Percentiles rank a stretch among this genome's conserved stretches.
phyloP scores from a whole-genome alignment of 371 early-diverging fungal species.

The Syncephalastrum racemosum region DNA sequence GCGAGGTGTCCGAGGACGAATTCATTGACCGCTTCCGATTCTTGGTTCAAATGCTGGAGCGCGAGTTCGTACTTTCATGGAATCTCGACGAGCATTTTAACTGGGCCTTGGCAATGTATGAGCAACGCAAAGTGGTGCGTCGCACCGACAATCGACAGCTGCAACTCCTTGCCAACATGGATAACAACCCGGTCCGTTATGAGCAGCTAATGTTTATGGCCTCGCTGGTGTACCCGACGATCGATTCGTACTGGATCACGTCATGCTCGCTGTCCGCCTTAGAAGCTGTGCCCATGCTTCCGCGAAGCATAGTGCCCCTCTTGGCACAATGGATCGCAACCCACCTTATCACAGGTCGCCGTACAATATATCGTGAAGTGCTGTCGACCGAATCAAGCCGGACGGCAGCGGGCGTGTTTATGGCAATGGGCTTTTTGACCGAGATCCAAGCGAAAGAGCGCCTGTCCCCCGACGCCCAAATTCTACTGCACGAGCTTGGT shows the following conservation, averaged over 20 bases:
- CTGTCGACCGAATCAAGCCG: constrained; percentile 48
- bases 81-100: constrained; percentile 42
- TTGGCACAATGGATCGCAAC: constrained; percentile 55
- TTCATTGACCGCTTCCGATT: constrained; percentile 50
- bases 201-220: constrained; percentile 47
- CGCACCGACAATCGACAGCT: constrained; percentile 17
- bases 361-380: constrained; percentile 51
- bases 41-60: constrained; percentile 45
- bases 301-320: constrained; percentile 46
- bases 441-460: constrained; percentile 45
- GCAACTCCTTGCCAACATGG: constrained; percentile 30
- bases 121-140: constrained; percentile 26
- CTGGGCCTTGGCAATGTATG: constrained; percentile 21
- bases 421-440: constrained; percentile 43
- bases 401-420: constrained; percentile 44
- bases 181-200: constrained; percentile 33
- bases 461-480: constrained; percentile 49
- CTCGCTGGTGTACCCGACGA: constrained; percentile 46
- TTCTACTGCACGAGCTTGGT: constrained; percentile 47
- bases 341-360: constrained; percentile 49
- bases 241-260: constrained; percentile 54
- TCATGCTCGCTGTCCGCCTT: constrained; percentile 52
- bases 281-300: constrained; percentile 48
- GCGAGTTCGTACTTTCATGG: constrained; percentile 46
- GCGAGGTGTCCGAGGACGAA: constrained; percentile 37